Base-by-base conservation (phyloP, 495 filamentous ascomycete genomes). In the Hyaloscypha finlandica region DNA sequence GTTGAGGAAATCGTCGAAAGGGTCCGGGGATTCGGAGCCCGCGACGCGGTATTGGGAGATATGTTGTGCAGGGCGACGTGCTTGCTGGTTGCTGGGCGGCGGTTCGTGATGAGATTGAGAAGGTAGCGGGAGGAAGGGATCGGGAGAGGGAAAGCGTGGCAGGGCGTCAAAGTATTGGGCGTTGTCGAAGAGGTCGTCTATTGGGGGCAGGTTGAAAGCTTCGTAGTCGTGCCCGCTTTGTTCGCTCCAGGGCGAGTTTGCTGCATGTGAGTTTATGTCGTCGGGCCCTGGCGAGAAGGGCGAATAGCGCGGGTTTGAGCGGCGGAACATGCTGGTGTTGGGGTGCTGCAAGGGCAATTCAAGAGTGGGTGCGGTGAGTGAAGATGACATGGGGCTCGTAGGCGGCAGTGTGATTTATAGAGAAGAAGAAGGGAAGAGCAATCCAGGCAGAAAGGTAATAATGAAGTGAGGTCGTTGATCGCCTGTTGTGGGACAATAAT, bases 1-100 rank as follows among this genome's bases (percentile, higher is more conserved):
- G 22, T 66, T 29, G 51, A 58, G 39, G 20, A 61, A 67, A 33
- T 64, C 52, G 11, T 65, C 69, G 60, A 69, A 74, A 22, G 68
- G 66, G 61, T 70, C 71, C 22, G 68, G 66, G 16, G 69, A 71
- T 45, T 64, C 65, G 1, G 61, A 68, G 4, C 29, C 64, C 19
- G 30, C n/a, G n/a, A 66, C 11, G 32, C 33, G 63, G 37, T 65
- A 64, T 42, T 55, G 58, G 6, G 52, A 57, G 6, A 56, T 8
- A 35, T 22, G 59, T 32, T 53, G 33, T 5, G 4, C 25, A 8
- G 42, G 33, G 51, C 30, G 66, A 16, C 59, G 53, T 52, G 65
- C 48, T 42, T 65, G 67, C 22, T 73, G 65, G 31, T 70, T 67
- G 37, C 59, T 66, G 20, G 62, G 61, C 33, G 67, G 66, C 45